Conservation (phyloP, 176 grass and related monocot species). For the Oryza brachyantha region DNA sequence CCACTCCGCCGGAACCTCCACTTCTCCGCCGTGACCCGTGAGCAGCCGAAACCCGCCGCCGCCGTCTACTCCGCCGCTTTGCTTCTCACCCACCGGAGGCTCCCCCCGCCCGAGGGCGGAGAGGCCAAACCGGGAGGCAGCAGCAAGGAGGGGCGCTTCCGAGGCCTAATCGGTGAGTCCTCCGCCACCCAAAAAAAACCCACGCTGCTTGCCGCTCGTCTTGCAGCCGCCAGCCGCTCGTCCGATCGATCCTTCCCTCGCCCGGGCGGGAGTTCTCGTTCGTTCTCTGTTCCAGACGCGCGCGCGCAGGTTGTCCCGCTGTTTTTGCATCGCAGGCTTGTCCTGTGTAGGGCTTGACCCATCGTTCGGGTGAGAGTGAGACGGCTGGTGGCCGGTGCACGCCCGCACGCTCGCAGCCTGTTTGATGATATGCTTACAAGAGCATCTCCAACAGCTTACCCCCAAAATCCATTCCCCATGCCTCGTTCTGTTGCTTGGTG, state of each 20-base stretch:
- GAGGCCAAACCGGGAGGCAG: too few relatives aligned
- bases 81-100: background rate
- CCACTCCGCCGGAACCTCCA: background rate
- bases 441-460: too few relatives aligned
- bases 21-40: too few relatives aligned
- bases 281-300: background rate
- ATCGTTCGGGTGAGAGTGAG: too few relatives aligned
- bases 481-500: too few relatives aligned
- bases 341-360: background rate
- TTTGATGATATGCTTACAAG: slow-evolving; percentile 16
- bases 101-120: too few relatives aligned
- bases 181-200: too few relatives aligned
- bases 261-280: background rate
- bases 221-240: too few relatives aligned
- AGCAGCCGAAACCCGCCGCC: background rate
- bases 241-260: background rate
- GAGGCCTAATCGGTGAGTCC: background rate
- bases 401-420: background rate
- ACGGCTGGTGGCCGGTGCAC: background rate
- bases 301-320: background rate
- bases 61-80: background rate
- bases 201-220: too few relatives aligned
- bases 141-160: background rate
- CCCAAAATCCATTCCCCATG: too few relatives aligned
- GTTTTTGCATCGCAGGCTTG: background rate